A percentile compares a stretch with the other conserved stretches of the same genome.
Conservation (phyloP, 139 green algal species). For the Mesotaenium endlicherianum region DNA sequence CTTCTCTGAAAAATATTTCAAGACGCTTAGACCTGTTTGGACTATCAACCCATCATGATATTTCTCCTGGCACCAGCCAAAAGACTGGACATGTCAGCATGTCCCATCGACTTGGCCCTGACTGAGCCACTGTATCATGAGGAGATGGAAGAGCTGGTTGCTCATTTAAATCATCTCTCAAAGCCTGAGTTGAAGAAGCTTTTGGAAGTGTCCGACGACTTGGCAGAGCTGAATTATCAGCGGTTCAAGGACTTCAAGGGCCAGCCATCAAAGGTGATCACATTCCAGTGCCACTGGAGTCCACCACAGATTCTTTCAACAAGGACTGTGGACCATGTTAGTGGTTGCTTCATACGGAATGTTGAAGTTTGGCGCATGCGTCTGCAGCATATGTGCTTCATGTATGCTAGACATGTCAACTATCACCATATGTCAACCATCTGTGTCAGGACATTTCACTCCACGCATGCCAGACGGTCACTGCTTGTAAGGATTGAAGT, state of each 20-base stretch:
- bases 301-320: background rate
- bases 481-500: too few species aligned
- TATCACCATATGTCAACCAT: too few species aligned
- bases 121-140: background rate
- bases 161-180: background rate
- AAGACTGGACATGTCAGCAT: background rate
- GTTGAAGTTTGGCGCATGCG: too few species aligned
- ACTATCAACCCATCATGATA: too few species aligned
- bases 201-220: background rate
- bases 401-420: too few species aligned
- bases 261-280: constrained; percentile 15
- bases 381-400: too few species aligned
- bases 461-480: too few species aligned
- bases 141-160: background rate
- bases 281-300: too few species aligned
- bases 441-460: too few species aligned
- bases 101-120: background rate
- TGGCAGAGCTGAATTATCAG: background rate
- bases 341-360: background rate
- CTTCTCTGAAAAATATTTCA: too few species aligned
- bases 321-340: background rate
- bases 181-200: constrained; percentile 5
- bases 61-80: constrained; percentile 9
- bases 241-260: constrained; percentile 6
- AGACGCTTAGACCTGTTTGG: too few species aligned